phyloP scores from a whole-genome alignment of 2,329 filamentous ascomycete genomes.

The Fusarium armeniacum region DNA sequence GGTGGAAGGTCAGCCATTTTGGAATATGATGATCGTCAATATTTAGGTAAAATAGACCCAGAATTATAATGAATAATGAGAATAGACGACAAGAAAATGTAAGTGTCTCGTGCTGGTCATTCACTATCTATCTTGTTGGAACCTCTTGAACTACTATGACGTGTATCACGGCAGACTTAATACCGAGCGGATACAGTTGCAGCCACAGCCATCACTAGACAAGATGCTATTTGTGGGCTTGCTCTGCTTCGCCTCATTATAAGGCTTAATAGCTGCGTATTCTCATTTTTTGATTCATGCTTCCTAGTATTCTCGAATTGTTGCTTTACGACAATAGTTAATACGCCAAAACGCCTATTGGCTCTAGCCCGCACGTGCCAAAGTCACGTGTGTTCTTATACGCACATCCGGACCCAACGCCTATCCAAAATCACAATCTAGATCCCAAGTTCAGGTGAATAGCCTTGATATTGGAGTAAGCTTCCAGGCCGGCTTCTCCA shows the following conservation, averaged over 20 bases:
- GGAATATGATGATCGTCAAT: neutral
- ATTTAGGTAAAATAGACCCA: neutral
- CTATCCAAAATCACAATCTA: neutral
- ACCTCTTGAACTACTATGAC: constrained; percentile 32
- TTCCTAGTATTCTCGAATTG: constrained; percentile 28
- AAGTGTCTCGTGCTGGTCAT: constrained; percentile 31
- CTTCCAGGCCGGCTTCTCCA: constrained; percentile 48
- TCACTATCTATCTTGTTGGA: constrained; percentile 19
- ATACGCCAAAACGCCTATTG: constrained; percentile 39
- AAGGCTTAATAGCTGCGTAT: constrained; percentile 8
- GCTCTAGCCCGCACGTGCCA: too few relatives aligned
- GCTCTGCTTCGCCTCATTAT: constrained; percentile 19
- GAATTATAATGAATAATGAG: neutral
- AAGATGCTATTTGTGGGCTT: constrained; percentile 5
- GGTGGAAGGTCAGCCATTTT: constrained; percentile 39
- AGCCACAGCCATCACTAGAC: constrained; percentile 18
- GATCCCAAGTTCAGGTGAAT: constrained; percentile 48
- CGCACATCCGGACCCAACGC: constrained; percentile 11
- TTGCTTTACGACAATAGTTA: constrained; percentile 21
- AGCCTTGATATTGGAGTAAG: constrained; percentile 48
- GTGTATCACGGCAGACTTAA: constrained; percentile 26
- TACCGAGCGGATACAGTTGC: constrained; percentile 4
- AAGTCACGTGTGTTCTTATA: too few relatives aligned
- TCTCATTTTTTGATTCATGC: neutral
- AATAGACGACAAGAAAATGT: constrained; percentile 1